These are phyloP conservation scores for Penicillium glabrum DNA, from an alignment of 2,329 filamentous ascomycete genomes.

Conservation along the genomic window DNA sequence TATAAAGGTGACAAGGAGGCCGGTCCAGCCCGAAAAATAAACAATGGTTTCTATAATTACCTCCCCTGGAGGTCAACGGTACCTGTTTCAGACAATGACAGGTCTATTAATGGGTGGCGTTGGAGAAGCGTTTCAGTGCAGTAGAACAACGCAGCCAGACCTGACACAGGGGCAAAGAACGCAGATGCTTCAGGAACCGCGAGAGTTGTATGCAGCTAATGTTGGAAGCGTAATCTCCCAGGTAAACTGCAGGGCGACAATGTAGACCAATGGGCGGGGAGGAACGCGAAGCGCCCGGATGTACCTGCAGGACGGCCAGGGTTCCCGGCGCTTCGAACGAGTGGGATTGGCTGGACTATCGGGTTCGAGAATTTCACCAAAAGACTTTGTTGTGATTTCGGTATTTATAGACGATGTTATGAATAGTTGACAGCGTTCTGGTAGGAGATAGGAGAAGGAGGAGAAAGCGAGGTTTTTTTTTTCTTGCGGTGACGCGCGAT, in stretches of 20 bases:
- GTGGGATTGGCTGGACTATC: neutral
- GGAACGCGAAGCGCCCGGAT: slow-evolving; percentile 19
- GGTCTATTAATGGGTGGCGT: slow-evolving; percentile 20
- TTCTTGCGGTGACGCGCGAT: slow-evolving; percentile 12
- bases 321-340: slow-evolving; percentile 16
- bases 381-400: neutral
- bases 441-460: neutral
- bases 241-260: slow-evolving; percentile 17
- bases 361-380: neutral
- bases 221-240: slow-evolving; percentile 10
- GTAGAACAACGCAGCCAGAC: slow-evolving; percentile 11
- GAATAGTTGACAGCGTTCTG: neutral
- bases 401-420: neutral
- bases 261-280: slow-evolving; percentile 16
- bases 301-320: slow-evolving; percentile 15
- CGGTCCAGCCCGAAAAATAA: slow-evolving; percentile 12
- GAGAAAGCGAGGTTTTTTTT: slow-evolving; percentile 5
- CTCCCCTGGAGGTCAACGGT: slow-evolving; percentile 6
- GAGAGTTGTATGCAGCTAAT: slow-evolving; percentile 5
- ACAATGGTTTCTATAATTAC: slow-evolving; percentile 25
- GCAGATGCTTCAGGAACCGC: slow-evolving; percentile 24
- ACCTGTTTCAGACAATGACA: slow-evolving; percentile 25
- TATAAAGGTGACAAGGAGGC: slow-evolving; percentile 3
- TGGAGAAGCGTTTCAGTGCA: slow-evolving; percentile 18
- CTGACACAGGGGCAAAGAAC: slow-evolving; percentile 4